Conservation (phyloP, 169 alveolate genomes). For the Eimeria maxima region DNA sequence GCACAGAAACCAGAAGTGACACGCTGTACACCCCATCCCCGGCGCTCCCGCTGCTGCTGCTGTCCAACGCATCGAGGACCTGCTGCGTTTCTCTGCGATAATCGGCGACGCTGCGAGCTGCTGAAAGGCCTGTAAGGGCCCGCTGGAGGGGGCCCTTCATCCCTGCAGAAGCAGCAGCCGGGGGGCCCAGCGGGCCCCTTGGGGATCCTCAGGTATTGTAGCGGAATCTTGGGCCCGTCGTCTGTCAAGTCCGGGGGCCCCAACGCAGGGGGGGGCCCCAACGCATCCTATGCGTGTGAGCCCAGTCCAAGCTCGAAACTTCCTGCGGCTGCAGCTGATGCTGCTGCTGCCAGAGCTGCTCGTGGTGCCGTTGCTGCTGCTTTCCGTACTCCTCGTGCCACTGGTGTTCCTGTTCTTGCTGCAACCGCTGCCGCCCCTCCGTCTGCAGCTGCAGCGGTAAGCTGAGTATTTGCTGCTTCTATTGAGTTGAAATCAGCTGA, state of each 20-base stretch:
- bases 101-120: conserved; percentile 40
- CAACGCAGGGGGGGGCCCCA: not conserved
- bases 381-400: not conserved
- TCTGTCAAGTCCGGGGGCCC: not conserved
- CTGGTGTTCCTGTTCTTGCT: not conserved
- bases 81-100: conserved; percentile 55
- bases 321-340: not conserved
- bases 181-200: conserved; percentile 46
- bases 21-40: not conserved
- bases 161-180: conserved; percentile 5
- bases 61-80: conserved; percentile 33
- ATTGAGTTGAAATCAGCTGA: not conserved
- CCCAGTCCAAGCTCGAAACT: not conserved
- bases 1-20: conserved; percentile 19
- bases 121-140: conserved; percentile 31
- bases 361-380: not conserved
- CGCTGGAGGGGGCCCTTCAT: conserved; percentile 43
- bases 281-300: not conserved
- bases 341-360: not conserved
- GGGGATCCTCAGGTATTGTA: conserved; percentile 8
- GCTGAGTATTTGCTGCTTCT: not conserved
- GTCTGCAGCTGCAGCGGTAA: not conserved
- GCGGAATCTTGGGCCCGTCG: not conserved
- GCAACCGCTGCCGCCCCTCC: not conserved
- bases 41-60: conserved; percentile 52